A percentile compares a stretch with the other conserved stretches of the same genome.
phyloP scores from a whole-genome alignment of 108 stramenopile genomes.

The Skeletonema grethae region DNA sequence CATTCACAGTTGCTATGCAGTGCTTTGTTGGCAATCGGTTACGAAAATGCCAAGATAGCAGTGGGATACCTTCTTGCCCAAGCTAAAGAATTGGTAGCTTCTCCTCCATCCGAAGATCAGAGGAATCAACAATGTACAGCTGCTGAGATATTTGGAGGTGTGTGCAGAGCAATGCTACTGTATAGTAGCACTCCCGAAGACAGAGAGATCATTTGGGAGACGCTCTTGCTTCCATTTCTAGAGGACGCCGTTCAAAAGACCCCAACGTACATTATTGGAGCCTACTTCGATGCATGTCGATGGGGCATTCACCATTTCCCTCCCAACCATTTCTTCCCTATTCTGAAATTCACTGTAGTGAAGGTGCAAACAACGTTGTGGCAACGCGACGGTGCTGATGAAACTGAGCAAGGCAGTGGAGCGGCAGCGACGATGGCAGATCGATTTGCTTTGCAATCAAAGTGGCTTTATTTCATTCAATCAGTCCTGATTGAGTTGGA shows the following conservation, averaged over 20 bases:
- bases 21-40: conserved; percentile 55
- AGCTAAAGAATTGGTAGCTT: conserved; percentile 67
- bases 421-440: conserved; percentile 7
- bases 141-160: conserved; percentile 87
- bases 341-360: conserved; percentile 60
- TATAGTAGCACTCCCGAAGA: conserved; percentile 31
- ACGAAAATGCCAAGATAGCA: conserved; percentile 40
- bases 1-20: conserved; percentile 75
- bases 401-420: conserved; percentile 31
- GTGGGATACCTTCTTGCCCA: conserved; percentile 55
- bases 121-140: conserved; percentile 79
- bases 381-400: conserved; percentile 52
- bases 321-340: conserved; percentile 56
- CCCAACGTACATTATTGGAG: conserved; percentile 65
- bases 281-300: conserved; percentile 78
- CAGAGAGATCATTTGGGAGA: conserved; percentile 53
- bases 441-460: conserved; percentile 82
- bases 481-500: conserved; percentile 82
- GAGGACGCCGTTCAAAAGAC: conserved; percentile 77
- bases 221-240: conserved; percentile 74
- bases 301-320: conserved; percentile 73
- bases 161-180: conserved; percentile 58
- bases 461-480: conserved; percentile 81
- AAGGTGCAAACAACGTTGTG: conserved; percentile 77
- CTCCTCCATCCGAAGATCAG: conserved; percentile 90